Evolutionary conservation across 495 filamentous ascomycete genomes (phyloP).

Genomic region (Podospora tetraspora): DNA sequence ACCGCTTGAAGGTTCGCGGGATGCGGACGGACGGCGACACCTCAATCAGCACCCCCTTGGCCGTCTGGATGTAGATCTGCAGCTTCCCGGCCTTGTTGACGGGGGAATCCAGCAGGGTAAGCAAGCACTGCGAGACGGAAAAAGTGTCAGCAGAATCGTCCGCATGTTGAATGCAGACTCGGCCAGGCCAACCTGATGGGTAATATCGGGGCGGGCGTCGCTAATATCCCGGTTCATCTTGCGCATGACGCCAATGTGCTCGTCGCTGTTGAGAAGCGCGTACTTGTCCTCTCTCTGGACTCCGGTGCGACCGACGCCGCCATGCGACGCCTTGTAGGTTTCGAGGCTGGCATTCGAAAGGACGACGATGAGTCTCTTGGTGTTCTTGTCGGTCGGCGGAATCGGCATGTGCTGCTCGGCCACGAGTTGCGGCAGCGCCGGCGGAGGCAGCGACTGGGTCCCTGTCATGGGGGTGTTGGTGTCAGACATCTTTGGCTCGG

Average conservation of each 20-base stretch:
- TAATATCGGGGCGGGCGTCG: constrained; percentile 94
- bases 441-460: constrained; percentile 92
- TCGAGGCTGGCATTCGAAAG: constrained; percentile 96
- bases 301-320: constrained; percentile 56
- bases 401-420: constrained; percentile 90
- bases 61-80: constrained; percentile 97
- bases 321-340: constrained; percentile 82
- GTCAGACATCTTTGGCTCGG: constrained; percentile 21
- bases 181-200: constrained; percentile 74
- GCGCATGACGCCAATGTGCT: constrained; percentile 97
- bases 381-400: constrained; percentile 76
- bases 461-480: constrained; percentile 31
- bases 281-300: constrained; percentile 83
- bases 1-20: constrained; percentile 96
- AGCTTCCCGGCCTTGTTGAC: constrained; percentile 97
- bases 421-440: constrained; percentile 79
- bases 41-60: constrained; percentile 93
- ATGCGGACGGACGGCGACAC: constrained; percentile 96
- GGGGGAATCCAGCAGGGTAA: constrained; percentile 94
- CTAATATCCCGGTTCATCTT: constrained; percentile 99
- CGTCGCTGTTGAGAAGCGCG: constrained; percentile 93
- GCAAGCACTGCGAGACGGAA: constrained; percentile 64
- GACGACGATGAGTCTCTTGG: constrained; percentile 87
- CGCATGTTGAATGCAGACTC: constrained; percentile 40
- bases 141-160: constrained; percentile 26